Evolutionary conservation across 2,329 filamentous ascomycete species (phyloP).

Genomic region (Ophiostoma sp.): DNA sequence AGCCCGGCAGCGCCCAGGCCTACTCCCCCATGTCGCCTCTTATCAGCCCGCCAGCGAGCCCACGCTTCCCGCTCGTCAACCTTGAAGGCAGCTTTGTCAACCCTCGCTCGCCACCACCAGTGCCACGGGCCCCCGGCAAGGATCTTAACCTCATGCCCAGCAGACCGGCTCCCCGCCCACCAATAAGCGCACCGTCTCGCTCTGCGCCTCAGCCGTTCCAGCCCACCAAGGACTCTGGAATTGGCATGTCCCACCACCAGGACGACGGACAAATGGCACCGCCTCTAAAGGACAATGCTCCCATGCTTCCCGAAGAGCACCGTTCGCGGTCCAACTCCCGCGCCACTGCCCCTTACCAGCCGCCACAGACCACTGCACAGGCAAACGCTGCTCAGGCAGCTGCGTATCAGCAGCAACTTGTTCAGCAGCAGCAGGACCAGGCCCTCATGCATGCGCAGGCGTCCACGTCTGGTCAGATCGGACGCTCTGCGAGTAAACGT

Average conservation of each 20-base stretch:
- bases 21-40: constrained; percentile 57
- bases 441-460: constrained; percentile 76
- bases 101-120: constrained; percentile 83
- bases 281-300: constrained; percentile 49
- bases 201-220: constrained; percentile 53
- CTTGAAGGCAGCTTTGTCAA: constrained; percentile 96
- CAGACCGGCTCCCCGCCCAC: constrained; percentile 83
- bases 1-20: constrained; percentile 32
- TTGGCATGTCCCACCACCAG: constrained; percentile 53
- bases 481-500: constrained; percentile 69
- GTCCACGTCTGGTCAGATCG: constrained; percentile 64
- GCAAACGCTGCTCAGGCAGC: constrained; percentile 30
- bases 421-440: constrained; percentile 82
- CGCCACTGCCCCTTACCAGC: constrained; percentile 51
- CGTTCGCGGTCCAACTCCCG: constrained; percentile 65
- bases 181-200: constrained; percentile 56
- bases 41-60: constrained; percentile 75
- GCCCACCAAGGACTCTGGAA: constrained; percentile 55
- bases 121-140: constrained; percentile 57
- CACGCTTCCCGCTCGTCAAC: constrained; percentile 77
- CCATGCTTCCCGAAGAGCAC: constrained; percentile 62
- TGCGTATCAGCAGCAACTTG: constrained; percentile 56
- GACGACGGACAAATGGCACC: constrained; percentile 50
- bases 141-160: constrained; percentile 66
- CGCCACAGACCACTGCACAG: constrained; percentile 24